Base-by-base conservation (phyloP, 805 yeast species). In the Ascoidea rubescens region DNA sequence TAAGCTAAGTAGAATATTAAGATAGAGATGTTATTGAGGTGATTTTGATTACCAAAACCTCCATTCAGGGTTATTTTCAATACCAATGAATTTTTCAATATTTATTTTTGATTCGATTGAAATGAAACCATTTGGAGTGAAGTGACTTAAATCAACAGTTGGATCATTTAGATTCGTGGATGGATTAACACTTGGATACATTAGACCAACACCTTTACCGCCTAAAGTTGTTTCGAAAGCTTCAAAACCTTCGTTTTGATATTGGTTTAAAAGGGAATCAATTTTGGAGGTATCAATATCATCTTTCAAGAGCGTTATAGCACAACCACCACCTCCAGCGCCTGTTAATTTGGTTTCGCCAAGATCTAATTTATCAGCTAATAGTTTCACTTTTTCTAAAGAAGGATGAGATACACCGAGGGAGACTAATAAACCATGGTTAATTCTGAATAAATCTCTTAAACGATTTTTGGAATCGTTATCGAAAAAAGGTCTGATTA, bases 291-390 rank as follows among this genome's bases (percentile, higher is more conserved):
- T 71, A 1, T 59, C 59, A 1, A 65, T 67, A 2, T 69, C 71
- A 46, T 75, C 79, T 16, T 59, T 58, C n/a, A 90, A 71, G 45
- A 93, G 67, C 0, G 98, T 93, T 52, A 93, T 84, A 8, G 98
- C 96, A 71, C 99, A 93, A 1, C 99, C 99, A 50, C 99, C 99
- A 21, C 99, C 99, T 42, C 99, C 99, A 0, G 99, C 99, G 46
- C 99, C 99, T 0, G 99, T 93, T 52, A 93, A 74, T 65, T 93
- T 93, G 0, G 99, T 91, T 53, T 84, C 80, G 5, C 99, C 99
- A 16, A 93, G 65, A 4, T 70, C 63, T 53, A 78, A 60, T 50
- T 72, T 74, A 61, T 85, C 90, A 30, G 87, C 75, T n/a, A 79
- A 69, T 21, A 77, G 67, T 60, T 80, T 83, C 32, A 91, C 79